Evolutionary conservation across 2,329 filamentous ascomycete species (phyloP).

Genomic region (Dichotomopilus funicola): DNA sequence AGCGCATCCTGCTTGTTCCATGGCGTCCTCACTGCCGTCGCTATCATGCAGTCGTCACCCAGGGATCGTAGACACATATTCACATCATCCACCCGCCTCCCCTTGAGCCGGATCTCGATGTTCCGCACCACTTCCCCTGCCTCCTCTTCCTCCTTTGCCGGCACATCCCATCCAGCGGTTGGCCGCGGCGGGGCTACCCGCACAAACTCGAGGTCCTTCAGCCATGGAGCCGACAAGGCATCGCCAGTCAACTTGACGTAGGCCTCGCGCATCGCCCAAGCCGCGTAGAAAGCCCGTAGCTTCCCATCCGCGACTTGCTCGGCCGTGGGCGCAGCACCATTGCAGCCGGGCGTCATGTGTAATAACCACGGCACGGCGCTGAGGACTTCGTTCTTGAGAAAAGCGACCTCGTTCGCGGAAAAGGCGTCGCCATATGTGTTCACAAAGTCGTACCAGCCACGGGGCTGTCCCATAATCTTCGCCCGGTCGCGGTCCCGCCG

Average conservation of each 20-base stretch:
- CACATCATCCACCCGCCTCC: slow-evolving; percentile 34
- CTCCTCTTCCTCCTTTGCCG: slow-evolving; percentile 15
- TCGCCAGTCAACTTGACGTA: slow-evolving; percentile 81
- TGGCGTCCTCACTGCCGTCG: slow-evolving; percentile 43
- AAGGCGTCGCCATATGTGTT: slow-evolving; percentile 69
- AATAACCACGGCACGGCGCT: not conserved
- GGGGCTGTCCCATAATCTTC: slow-evolving; percentile 38
- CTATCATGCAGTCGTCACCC: slow-evolving; percentile 48
- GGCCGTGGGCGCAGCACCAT: slow-evolving; percentile 23
- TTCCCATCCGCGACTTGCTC: slow-evolving; percentile 50
- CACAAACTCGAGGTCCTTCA: slow-evolving; percentile 62
- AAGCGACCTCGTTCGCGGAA: slow-evolving; percentile 51
- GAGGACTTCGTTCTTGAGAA: slow-evolving; percentile 48
- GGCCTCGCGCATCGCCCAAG: slow-evolving; percentile 74
- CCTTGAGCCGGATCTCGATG: slow-evolving; percentile 36
- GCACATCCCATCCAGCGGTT: slow-evolving; percentile 19
- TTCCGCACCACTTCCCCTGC: slow-evolving; percentile 30
- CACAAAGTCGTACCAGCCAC: slow-evolving; percentile 62
- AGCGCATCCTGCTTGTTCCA: slow-evolving; percentile 32
- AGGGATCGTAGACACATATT: slow-evolving; percentile 39
- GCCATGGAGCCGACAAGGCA: slow-evolving; percentile 66
- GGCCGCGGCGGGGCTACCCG: slow-evolving; percentile 50
- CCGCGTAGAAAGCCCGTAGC: slow-evolving; percentile 65
- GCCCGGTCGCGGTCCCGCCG: slow-evolving; percentile 54
- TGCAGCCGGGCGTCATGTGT: not conserved